Evolutionary conservation across 768 basidiomycete genomes (phyloP), one percentile per base, ranked within the genome.

Genomic region (Auricularia auricula-judae): DNA sequence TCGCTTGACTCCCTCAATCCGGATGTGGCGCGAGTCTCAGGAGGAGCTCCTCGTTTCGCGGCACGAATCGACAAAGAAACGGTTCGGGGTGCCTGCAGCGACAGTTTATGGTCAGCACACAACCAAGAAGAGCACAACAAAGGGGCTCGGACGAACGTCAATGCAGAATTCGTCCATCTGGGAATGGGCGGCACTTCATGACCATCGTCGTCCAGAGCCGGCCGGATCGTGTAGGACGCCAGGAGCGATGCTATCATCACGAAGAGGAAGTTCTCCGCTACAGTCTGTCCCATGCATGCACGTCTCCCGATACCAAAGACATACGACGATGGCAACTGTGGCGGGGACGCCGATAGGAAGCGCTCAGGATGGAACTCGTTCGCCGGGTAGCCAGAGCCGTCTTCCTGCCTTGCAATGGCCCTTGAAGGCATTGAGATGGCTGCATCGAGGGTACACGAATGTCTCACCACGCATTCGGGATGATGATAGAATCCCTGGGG

Each of bases 391-490:
- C 47, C 47, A 36, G 21, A 54, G 34, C 29, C 53, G 3, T 33
- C 39, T 53, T 53, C n/a, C 10, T 14, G 33, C 33, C 54, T 36
- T 14, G 35, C 11, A 14, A 64, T 11, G 4, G 29, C 29, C 63
- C 63, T 64, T 5, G 3, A 29, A 29, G 29, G 29, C 23, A n/a
- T 21, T 34, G 33, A 39, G 47, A 39, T 3, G 14, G 16, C 47
- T 51, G 47, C 11, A 14, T 16, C 47, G 12, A 12, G 29, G 7
- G 8, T 16, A 3, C 2, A 35, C 29, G 21, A 23, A 16, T 1
- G 34, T 33, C 64, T 10, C 0, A 65, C 69, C 68, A 69, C 21
- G 63, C 56, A 42, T 70, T 70, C 23, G 59, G 54, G 8, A 67
- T 21, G 18, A 70, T 59, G 4, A 65, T 42, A 18, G 66, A 66